A percentile compares a stretch with the other conserved stretches of the same genome.
phyloP scores from a whole-genome alignment of 306 rosid species.

The Cucurbita pepo region DNA sequence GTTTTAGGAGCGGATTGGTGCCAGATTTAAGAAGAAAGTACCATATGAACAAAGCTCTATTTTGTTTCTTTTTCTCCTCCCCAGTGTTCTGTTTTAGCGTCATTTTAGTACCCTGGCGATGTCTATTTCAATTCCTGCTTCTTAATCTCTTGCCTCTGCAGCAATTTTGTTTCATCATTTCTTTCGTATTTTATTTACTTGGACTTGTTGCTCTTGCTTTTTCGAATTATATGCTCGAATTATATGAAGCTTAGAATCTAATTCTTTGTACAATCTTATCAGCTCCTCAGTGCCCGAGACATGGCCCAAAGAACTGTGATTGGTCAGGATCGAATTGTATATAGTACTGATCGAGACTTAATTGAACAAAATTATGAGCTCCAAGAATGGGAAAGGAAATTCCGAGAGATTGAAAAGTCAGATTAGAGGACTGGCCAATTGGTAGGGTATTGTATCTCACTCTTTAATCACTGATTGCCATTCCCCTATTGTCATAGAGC shows the following conservation, averaged over 20 bases:
- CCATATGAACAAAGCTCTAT: neutral
- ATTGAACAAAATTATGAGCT: constrained; percentile 73
- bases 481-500: too few species aligned
- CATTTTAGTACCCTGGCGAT: neutral
- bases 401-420: constrained; percentile 62
- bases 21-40: neutral
- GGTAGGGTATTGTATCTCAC: too few species aligned
- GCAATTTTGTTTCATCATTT: neutral
- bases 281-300: constrained; percentile 87
- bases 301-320: constrained; percentile 83
- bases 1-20: neutral
- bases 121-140: neutral
- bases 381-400: constrained; percentile 73
- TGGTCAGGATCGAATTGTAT: constrained; percentile 70
- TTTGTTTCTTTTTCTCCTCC: neutral
- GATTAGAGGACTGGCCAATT: constrained; percentile 22
- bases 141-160: neutral
- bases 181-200: too few species aligned
- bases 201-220: too few species aligned
- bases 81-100: neutral
- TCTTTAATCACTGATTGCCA: too few species aligned
- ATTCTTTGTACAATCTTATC: constrained; percentile 5
- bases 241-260: too few species aligned
- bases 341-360: constrained; percentile 83
- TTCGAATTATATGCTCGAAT: too few species aligned